These are phyloP conservation scores for Perilla frutescens DNA, from an alignment of 257 asterid genomes.

Conservation along the genomic window DNA sequence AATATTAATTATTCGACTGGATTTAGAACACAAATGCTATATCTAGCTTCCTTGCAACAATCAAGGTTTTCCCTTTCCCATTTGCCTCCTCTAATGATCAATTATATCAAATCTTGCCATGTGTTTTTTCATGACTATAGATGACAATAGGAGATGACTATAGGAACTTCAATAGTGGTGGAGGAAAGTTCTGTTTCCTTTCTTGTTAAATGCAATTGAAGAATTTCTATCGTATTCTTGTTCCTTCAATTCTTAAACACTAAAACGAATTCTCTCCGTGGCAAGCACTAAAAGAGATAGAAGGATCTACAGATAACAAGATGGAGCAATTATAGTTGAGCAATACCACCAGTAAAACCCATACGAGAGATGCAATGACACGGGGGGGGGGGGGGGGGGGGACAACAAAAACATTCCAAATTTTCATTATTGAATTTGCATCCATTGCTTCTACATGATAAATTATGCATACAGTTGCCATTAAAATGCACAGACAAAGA, in stretches of 20 bases:
- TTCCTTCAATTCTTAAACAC: constrained; percentile 31
- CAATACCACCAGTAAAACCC: constrained; percentile 14
- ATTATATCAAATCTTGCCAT: constrained; percentile 6
- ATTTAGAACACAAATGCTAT: background rate
- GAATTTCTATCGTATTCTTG: constrained; percentile 15
- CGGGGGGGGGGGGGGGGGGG: constrained; percentile 14
- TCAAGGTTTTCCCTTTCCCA: constrained; percentile 20
- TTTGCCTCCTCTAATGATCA: constrained; percentile 1
- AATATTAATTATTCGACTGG: background rate
- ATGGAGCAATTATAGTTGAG: constrained; percentile 17
- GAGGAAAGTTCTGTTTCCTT: background rate
- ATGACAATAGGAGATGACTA: too few species aligned
- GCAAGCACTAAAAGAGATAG: background rate
- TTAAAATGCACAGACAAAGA: background rate
- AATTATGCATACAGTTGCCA: constrained; percentile 26
- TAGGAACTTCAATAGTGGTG: constrained; percentile 12
- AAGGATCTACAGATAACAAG: constrained; percentile 16
- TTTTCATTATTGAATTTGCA: constrained; percentile 28
- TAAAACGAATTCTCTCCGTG: constrained; percentile 17
- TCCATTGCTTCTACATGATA: background rate
- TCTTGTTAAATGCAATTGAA: constrained; percentile 9
- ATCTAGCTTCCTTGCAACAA: constrained; percentile 28
- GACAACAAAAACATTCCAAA: constrained; percentile 12
- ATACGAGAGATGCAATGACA: constrained; percentile 12
- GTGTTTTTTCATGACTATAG: background rate